These are phyloP conservation scores for Coemansia sp. DNA, from an alignment of 192 early-diverging fungal species.

Conservation along the genomic window DNA sequence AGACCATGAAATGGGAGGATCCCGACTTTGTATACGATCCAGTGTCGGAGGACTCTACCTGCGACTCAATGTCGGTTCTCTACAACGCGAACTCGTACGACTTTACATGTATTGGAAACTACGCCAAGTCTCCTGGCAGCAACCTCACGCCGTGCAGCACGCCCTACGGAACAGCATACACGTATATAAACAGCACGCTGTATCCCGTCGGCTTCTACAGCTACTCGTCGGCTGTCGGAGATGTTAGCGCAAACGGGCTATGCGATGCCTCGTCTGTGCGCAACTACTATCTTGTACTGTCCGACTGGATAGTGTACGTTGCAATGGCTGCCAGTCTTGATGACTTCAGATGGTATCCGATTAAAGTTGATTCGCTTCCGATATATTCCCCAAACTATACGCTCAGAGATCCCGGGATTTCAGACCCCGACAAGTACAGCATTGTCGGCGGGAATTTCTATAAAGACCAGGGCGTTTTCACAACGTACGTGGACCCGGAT, in stretches of 20 bases:
- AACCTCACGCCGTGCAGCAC: slow-evolving; percentile 9
- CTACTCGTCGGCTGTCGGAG: slow-evolving; percentile 10
- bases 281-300: slow-evolving; percentile 26
- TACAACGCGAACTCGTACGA: slow-evolving; percentile 19
- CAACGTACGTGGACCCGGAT: background rate
- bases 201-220: slow-evolving; percentile 32
- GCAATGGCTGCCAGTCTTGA: background rate
- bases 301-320: slow-evolving; percentile 29
- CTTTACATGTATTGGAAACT: slow-evolving; percentile 11
- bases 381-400: background rate
- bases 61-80: slow-evolving; percentile 15
- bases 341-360: background rate
- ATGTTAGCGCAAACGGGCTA: slow-evolving; percentile 9
- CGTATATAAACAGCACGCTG: background rate
- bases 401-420: background rate
- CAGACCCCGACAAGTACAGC: background rate
- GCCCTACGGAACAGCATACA: slow-evolving; percentile 21
- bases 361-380: background rate
- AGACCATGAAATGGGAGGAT: slow-evolving; percentile 16
- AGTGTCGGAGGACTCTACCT: background rate
- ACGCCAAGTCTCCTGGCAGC: background rate
- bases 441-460: slow-evolving; percentile 1
- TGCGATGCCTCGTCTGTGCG: slow-evolving; percentile 15
- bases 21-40: slow-evolving; percentile 3
- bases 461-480: background rate